phyloP scores from a whole-genome alignment of 1,284 basidiomycete species.

The Cutaneotrichosporon cavernicola region DNA sequence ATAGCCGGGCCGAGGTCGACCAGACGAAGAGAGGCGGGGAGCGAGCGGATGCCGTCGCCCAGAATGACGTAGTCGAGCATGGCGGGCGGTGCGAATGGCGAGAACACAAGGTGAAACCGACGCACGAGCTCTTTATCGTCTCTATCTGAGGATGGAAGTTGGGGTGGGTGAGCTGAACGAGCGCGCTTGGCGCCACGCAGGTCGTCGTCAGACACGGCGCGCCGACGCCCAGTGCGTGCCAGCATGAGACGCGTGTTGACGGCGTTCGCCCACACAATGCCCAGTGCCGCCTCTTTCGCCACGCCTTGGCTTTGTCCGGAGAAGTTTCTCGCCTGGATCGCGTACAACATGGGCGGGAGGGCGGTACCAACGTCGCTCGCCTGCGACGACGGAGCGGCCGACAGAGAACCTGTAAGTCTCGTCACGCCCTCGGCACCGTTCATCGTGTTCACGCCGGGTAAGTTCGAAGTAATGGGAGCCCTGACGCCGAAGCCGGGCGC shows the following conservation, averaged over 20 bases:
- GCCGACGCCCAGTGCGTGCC: conserved; percentile 67
- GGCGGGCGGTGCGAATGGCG: conserved; percentile 60
- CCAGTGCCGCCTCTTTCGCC: conserved; percentile 75
- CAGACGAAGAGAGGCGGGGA: conserved; percentile 29
- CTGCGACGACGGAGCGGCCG: not conserved
- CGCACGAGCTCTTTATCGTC: conserved; percentile 50
- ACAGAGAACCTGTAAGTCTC: not conserved
- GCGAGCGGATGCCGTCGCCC: conserved; percentile 58
- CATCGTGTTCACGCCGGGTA: not conserved
- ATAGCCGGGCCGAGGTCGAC: conserved; percentile 28
- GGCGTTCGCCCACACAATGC: conserved; percentile 87
- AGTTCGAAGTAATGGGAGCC: not conserved
- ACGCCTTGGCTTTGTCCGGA: conserved; percentile 59
- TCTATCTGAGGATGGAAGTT: conserved; percentile 7
- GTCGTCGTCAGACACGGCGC: conserved; percentile 56
- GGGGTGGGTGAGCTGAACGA: not conserved
- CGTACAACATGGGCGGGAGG: conserved; percentile 58
- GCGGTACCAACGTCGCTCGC: not conserved
- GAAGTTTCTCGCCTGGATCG: conserved; percentile 74
- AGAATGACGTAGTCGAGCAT: conserved; percentile 73
- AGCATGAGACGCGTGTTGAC: conserved; percentile 80
- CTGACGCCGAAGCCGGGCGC: conserved; percentile 9
- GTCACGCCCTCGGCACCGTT: not conserved
- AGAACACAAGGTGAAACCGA: conserved; percentile 66
- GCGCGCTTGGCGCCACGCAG: conserved; percentile 13